phyloP scores from a whole-genome alignment of 768 basidiomycete genomes.

The Suillus subluteus region DNA sequence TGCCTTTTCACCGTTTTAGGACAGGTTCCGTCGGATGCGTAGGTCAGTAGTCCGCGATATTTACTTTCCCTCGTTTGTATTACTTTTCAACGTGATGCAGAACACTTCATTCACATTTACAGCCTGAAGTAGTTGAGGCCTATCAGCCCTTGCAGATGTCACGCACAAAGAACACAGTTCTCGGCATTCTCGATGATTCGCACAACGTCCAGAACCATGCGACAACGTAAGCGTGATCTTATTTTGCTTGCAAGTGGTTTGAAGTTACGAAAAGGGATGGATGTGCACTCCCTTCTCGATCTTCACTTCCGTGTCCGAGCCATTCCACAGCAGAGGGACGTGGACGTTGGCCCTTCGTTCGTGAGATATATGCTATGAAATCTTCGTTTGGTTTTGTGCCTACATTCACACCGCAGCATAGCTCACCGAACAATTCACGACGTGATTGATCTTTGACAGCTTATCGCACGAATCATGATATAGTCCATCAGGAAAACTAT shows the following conservation, averaged over 20 bases:
- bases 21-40: slow-evolving; percentile 39
- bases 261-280: slow-evolving; percentile 23
- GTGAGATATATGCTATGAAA: not conserved
- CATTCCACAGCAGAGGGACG: slow-evolving; percentile 24
- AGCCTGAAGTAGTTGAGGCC: not conserved
- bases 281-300: slow-evolving; percentile 12
- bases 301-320: not conserved
- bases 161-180: not conserved
- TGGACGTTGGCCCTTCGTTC: slow-evolving; percentile 5
- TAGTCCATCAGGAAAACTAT: slow-evolving; percentile 35
- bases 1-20: slow-evolving; percentile 10
- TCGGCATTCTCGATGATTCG: not conserved
- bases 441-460: slow-evolving; percentile 35
- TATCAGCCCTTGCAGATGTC: not conserved
- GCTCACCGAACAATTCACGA: slow-evolving; percentile 64
- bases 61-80: not conserved
- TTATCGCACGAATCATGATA: not conserved
- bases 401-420: slow-evolving; percentile 43
- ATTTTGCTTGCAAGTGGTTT: not conserved
- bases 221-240: not conserved
- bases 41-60: not conserved
- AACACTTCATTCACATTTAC: not conserved
- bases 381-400: not conserved
- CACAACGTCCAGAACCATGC: slow-evolving; percentile 19
- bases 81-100: not conserved